These are phyloP conservation scores for Mikania micrantha DNA, from an alignment of 129 eudicot genomes.

Conservation along the genomic window DNA sequence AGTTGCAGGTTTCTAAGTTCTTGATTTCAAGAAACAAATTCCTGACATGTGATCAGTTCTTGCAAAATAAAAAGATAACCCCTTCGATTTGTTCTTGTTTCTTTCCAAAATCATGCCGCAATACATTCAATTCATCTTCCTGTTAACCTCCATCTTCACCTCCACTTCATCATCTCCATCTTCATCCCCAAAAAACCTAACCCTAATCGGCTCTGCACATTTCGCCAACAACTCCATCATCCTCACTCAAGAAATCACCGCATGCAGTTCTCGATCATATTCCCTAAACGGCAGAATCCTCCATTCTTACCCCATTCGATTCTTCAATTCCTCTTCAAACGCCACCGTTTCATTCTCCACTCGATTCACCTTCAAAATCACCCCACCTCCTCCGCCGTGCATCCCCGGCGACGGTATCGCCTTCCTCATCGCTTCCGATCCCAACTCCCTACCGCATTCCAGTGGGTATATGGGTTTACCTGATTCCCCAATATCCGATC, in stretches of 20 bases:
- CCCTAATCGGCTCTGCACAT: conserved; percentile 47
- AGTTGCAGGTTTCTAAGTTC: background rate
- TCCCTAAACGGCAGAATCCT: conserved; percentile 44
- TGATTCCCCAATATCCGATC: conserved; percentile 21
- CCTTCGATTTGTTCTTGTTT: background rate
- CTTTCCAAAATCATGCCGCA: conserved; percentile 12
- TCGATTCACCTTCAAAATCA: conserved; percentile 42
- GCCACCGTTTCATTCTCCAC: conserved; percentile 42
- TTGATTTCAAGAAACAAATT: background rate
- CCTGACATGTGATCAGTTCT: no score
- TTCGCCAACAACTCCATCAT: conserved; percentile 29
- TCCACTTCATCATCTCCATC: conserved; percentile 6
- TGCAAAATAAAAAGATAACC: background rate
- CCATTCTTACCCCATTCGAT: conserved; percentile 42
- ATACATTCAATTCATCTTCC: conserved; percentile 13
- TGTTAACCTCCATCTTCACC: conserved; percentile 3
- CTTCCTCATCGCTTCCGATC: conserved; percentile 44
- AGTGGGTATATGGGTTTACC: conserved; percentile 52
- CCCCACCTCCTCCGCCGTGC: conserved; percentile 31
- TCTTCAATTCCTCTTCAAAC: conserved; percentile 30
- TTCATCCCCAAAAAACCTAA: conserved; percentile 33
- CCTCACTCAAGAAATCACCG: conserved; percentile 33
- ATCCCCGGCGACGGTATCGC: conserved; percentile 54
- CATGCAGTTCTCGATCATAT: conserved; percentile 14
- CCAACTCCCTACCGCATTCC: conserved; percentile 17